Percentiles rank a stretch among this genome's conserved stretches.
phyloP scores from a whole-genome alignment of 345 rosid genomes.

The Erodium maritimum region DNA sequence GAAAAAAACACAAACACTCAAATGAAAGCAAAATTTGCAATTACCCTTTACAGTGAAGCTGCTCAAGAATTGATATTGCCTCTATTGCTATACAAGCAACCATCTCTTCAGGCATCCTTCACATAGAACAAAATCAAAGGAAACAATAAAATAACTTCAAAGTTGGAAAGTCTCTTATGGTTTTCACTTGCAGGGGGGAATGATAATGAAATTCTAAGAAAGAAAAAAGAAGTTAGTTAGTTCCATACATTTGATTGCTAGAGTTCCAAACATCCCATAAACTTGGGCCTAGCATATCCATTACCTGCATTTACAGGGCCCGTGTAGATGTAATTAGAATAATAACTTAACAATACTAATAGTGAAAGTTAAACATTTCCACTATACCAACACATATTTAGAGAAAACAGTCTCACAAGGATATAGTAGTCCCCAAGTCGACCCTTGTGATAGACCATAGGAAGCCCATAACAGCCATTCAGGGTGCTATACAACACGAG shows the following conservation, averaged over 20 bases:
- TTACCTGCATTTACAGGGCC: slow-evolving; percentile 22
- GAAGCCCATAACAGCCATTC: slow-evolving; percentile 42
- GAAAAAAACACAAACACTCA: neutral
- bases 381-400: neutral
- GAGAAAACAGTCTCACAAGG: neutral
- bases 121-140: slow-evolving; percentile 1
- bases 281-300: slow-evolving; percentile 54
- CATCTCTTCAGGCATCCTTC: slow-evolving; percentile 48
- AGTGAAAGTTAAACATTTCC: neutral
- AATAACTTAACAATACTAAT: neutral
- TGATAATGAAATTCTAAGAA: neutral
- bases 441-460: slow-evolving; percentile 41
- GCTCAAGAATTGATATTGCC: slow-evolving; percentile 41
- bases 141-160: slow-evolving; percentile 3
- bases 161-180: slow-evolving; percentile 1
- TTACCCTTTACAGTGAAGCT: slow-evolving; percentile 44
- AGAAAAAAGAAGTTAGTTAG: slow-evolving; percentile 7
- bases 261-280: slow-evolving; percentile 48
- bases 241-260: slow-evolving; percentile 27
- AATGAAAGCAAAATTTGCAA: neutral
- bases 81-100: slow-evolving; percentile 54
- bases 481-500: slow-evolving; percentile 18
- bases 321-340: neutral
- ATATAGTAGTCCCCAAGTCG: slow-evolving; percentile 49
- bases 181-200: neutral